Percentiles rank a stretch among this genome's conserved stretches.
Conservation (phyloP, 2,329 filamentous ascomycete species). For the Periglandula ipomoeae region DNA sequence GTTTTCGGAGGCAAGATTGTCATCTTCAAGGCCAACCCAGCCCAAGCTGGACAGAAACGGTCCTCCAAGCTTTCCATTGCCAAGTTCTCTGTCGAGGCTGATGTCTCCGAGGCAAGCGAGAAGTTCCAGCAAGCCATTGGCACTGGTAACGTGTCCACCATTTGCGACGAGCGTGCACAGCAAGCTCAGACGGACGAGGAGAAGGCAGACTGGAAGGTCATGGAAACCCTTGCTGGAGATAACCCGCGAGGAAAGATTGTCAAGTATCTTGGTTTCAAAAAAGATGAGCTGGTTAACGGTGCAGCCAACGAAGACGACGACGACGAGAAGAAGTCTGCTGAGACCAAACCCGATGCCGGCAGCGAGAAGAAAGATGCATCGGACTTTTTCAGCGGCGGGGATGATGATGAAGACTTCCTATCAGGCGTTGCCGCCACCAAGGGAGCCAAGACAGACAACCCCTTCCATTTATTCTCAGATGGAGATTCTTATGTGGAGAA, state of each 20-base stretch:
- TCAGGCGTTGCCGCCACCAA: slow-evolving; percentile 79
- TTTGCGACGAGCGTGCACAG: slow-evolving; percentile 72
- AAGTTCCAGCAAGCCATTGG: slow-evolving; percentile 78
- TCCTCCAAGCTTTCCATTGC: slow-evolving; percentile 76
- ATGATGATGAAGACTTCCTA: slow-evolving; percentile 75
- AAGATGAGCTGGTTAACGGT: slow-evolving; percentile 45
- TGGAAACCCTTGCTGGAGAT: slow-evolving; percentile 76
- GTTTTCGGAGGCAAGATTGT: slow-evolving; percentile 93
- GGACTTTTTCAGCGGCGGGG: slow-evolving; percentile 64
- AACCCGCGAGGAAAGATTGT: slow-evolving; percentile 81
- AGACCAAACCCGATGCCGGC: slow-evolving; percentile 23
- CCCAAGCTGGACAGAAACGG: slow-evolving; percentile 52
- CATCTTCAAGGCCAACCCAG: slow-evolving; percentile 53
- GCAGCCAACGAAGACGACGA: slow-evolving; percentile 23
- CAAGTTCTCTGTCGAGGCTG: slow-evolving; percentile 80
- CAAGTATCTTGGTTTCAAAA: slow-evolving; percentile 80
- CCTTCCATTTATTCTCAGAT: slow-evolving; percentile 81
- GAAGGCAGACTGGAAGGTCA: slow-evolving; percentile 91
- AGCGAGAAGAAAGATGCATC: slow-evolving; percentile 54
- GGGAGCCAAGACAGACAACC: slow-evolving; percentile 85
- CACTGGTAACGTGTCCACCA: slow-evolving; percentile 63
- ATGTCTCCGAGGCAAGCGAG: slow-evolving; percentile 73
- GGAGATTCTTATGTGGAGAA: slow-evolving; percentile 79
- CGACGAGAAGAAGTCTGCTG: slow-evolving; percentile 17
- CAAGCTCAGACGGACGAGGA: slow-evolving; percentile 78